phyloP scores from a whole-genome alignment of 2,329 filamentous ascomycete genomes.

The Fusarium avenaceum region DNA sequence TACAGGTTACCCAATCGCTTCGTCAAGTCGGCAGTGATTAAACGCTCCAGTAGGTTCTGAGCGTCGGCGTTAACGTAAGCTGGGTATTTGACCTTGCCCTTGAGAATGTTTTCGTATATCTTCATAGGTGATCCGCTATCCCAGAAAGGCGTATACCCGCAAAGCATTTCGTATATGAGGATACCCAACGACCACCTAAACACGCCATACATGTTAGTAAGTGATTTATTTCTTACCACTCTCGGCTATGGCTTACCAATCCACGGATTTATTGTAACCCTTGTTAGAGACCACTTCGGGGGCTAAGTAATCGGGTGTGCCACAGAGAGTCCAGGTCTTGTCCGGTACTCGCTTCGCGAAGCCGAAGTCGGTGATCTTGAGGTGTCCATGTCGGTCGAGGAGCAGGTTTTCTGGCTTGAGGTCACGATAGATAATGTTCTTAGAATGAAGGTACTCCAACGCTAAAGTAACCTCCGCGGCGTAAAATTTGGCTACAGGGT shows the following conservation, averaged over 20 bases:
- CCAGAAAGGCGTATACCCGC: constrained; percentile 99
- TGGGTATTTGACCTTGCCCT: constrained; percentile 95
- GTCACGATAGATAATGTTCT: constrained; percentile 98
- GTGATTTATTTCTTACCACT: not conserved
- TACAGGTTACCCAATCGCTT: constrained; percentile 96
- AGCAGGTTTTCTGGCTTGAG: constrained; percentile 95
- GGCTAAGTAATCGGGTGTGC: constrained; percentile 96
- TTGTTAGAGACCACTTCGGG: constrained; percentile 99
- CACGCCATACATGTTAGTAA: constrained; percentile 20
- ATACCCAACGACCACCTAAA: constrained; percentile 97
- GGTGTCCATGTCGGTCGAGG: constrained; percentile 90
- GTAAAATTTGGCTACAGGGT: constrained; percentile 99
- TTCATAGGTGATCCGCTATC: constrained; percentile 98
- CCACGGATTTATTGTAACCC: constrained; percentile 99
- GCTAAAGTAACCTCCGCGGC: constrained; percentile 96
- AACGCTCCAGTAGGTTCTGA: constrained; percentile 88
- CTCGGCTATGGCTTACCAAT: constrained; percentile 78
- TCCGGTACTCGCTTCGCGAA: constrained; percentile 98
- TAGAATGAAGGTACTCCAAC: constrained; percentile 92
- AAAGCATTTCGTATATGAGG: constrained; percentile 99
- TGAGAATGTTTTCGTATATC: constrained; percentile 99
- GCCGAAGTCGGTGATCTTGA: constrained; percentile 98
- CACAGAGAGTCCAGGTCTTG: constrained; percentile 99
- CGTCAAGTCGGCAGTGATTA: constrained; percentile 95
- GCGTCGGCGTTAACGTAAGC: constrained; percentile 95